phyloP scores from a whole-genome alignment of 176 grass and related monocot species.

The Dendrocalamus sinicus region DNA sequence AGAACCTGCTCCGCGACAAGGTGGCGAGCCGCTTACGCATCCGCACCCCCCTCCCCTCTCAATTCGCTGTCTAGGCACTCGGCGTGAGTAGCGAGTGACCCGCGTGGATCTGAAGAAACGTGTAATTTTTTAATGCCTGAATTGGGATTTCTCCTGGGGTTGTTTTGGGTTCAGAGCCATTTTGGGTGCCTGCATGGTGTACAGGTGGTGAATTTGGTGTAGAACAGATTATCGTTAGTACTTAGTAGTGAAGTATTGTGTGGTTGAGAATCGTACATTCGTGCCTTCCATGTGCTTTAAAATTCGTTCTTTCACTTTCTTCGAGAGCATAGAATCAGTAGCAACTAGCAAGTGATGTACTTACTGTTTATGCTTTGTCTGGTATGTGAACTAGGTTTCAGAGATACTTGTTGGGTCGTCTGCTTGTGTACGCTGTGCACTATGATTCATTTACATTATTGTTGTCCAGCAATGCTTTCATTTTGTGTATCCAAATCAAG shows the following conservation, averaged over 20 bases:
- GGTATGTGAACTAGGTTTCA: constrained; percentile 11
- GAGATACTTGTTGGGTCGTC: neutral
- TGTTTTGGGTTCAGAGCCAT: neutral
- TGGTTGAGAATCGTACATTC: neutral
- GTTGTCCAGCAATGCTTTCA: neutral
- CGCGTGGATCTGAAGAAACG: constrained; percentile 35
- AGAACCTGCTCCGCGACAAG: constrained; percentile 69
- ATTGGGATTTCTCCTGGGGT: neutral
- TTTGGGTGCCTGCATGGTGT: constrained; percentile 24
- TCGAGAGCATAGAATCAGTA: neutral
- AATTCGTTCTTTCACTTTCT: neutral
- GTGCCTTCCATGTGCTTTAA: neutral
- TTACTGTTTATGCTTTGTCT: constrained; percentile 11
- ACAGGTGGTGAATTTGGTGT: constrained; percentile 5
- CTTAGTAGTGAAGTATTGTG: too few relatives aligned
- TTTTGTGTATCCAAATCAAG: neutral
- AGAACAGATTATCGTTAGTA: neutral
- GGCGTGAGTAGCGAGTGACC: constrained; percentile 4
- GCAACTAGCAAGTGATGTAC: neutral
- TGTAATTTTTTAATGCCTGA: constrained; percentile 5
- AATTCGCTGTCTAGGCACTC: constrained; percentile 16
- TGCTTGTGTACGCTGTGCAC: neutral
- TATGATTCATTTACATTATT: constrained; percentile 13
- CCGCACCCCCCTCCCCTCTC: neutral
- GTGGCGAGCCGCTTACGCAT: constrained; percentile 31